Evolutionary conservation across 352 stramenopile genomes (phyloP), one percentile per base, ranked within the genome.

Genomic region (Phytophthora macrochlamydospora): DNA sequence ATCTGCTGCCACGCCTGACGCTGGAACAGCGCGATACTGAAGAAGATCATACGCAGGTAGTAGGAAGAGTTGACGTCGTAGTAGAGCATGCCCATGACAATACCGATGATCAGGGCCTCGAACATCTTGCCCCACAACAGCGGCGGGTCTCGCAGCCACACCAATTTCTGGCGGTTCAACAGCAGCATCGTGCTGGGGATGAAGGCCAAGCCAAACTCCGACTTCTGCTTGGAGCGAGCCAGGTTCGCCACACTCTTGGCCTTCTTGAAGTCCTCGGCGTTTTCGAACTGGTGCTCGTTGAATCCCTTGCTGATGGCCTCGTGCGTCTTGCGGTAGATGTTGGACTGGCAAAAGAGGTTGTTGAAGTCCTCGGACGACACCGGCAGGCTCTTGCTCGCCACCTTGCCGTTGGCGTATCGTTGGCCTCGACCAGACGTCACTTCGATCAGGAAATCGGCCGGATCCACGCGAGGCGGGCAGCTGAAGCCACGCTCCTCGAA

Each of bases 401-500:
- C 66, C 1, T 58, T 77, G 12, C 79, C 68, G 30, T 81, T 81
- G 7, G 71, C 68, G 40, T 83, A 89, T 49, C 74, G 64, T 37
- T 69, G 60, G 11, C 79, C 77, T 24, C 79, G 83, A n/a, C 79
- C 81, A 0, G 81, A 90, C 8, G 80, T 87, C 28, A 91, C 74
- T 53, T 93, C 82, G n/a, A 91, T 83, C 18, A 89, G 58, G 63
- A 91, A 90, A 38, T 91, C 82, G 0, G 84, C 83, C 1, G 80
- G 80, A 49, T 93, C 84, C 14, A 76, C 80, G 61, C 78, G 78
- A 6, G 74, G 65, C 3, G 87, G 87, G 24, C 87, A 93, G 7
- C 57, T 75, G 63, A 93, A 95, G 0, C 91, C 92, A 12, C 88
- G 71, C 28, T 73, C 67, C 18, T 89, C 52, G 65, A 98, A 98